A percentile compares a stretch with the other conserved stretches of the same genome.
Evolutionary conservation across 495 filamentous ascomycete genomes (phyloP).

Genomic region (Aspergillus bridgeri): DNA sequence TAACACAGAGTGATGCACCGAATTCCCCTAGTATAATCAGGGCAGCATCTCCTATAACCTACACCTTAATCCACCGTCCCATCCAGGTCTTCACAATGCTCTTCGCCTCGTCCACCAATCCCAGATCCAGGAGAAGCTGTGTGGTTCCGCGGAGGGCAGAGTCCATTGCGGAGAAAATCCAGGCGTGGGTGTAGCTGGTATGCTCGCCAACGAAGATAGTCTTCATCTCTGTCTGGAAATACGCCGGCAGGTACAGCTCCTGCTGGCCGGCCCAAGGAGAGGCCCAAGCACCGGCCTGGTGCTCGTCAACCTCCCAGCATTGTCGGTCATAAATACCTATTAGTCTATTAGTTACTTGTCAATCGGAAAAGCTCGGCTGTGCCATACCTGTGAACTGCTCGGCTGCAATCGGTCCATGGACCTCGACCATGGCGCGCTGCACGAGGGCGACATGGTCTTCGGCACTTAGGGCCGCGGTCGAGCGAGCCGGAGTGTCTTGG

Average conservation of each 20-base stretch:
- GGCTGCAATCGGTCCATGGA: conserved; percentile 54
- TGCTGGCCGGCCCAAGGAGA: conserved; percentile 56
- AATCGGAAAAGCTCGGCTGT: not conserved
- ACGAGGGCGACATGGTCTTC: conserved; percentile 54
- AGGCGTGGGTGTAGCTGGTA: conserved; percentile 70
- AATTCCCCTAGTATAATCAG: too few species aligned
- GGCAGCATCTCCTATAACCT: too few species aligned
- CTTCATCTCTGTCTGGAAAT: conserved; percentile 63
- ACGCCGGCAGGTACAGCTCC: conserved; percentile 63
- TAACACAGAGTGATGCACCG: too few species aligned
- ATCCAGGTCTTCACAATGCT: conserved; percentile 62
- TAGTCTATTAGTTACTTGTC: not conserved
- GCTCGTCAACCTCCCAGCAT: conserved; percentile 57
- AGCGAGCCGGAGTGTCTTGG: conserved; percentile 40
- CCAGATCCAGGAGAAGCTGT: conserved; percentile 63
- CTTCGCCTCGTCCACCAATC: conserved; percentile 69
- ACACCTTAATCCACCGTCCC: conserved; percentile 56
- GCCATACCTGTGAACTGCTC: conserved; percentile 53
- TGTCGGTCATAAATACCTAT: conserved; percentile 46
- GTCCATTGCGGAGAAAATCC: conserved; percentile 67
- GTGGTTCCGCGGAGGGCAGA: conserved; percentile 63
- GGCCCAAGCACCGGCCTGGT: conserved; percentile 56
- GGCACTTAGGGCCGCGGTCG: conserved; percentile 41
- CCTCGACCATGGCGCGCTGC: conserved; percentile 56
- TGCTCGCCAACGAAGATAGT: conserved; percentile 70